Conservation (phyloP, 2,329 filamentous ascomycete species). For the Xylariaceae sp. region DNA sequence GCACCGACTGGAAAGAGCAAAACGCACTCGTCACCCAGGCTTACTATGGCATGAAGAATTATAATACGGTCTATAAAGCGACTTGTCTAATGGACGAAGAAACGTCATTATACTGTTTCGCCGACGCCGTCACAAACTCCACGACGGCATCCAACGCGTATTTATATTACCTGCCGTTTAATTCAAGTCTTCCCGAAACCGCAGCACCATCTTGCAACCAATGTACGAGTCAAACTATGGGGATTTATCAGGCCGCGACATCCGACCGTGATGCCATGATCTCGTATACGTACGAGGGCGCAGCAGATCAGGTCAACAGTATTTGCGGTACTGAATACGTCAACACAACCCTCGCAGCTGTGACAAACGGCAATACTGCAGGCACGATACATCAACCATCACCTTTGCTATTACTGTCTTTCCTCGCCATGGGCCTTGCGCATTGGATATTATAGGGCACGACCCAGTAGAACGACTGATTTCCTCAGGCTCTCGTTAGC, state of each 20-base stretch:
- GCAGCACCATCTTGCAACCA: conserved; percentile 69
- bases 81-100: conserved; percentile 69
- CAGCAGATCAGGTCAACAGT: conserved; percentile 70
- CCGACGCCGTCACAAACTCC: conserved; percentile 75
- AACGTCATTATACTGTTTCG: conserved; percentile 72
- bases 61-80: conserved; percentile 72
- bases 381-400: conserved; percentile 13
- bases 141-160: conserved; percentile 68
- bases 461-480: too few species aligned
- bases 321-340: conserved; percentile 56
- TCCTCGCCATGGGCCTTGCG: conserved; percentile 18
- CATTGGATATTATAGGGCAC: conserved; percentile 18
- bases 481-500: background rate
- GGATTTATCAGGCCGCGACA: conserved; percentile 68
- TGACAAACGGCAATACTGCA: conserved; percentile 17
- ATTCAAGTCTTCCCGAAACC: conserved; percentile 61
- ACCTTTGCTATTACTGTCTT: conserved; percentile 16
- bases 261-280: conserved; percentile 63
- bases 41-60: conserved; percentile 71
- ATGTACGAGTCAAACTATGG: conserved; percentile 79
- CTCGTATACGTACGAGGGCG: conserved; percentile 62
- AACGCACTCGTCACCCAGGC: conserved; percentile 71
- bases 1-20: conserved; percentile 59
- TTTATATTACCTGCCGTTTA: conserved; percentile 82
- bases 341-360: conserved; percentile 47